Evolutionary conservation across 1,284 basidiomycete genomes (phyloP), one percentile per base, ranked within the genome.

Genomic region (Ganoderma resinaceum): DNA sequence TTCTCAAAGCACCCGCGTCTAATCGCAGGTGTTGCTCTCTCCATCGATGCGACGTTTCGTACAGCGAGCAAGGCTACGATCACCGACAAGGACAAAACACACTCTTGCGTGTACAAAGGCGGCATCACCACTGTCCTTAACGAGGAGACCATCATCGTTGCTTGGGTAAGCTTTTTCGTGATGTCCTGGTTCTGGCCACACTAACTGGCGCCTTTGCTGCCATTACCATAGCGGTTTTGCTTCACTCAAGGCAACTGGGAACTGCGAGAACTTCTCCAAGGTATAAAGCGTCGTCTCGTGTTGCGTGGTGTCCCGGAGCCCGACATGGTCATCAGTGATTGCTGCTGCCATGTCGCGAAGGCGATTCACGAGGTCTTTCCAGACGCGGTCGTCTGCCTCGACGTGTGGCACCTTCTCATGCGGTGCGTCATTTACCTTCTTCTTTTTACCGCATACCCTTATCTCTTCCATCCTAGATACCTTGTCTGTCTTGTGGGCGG

Each of bases 261-360:
- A 26, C 72, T 75, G 1, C 59, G 61, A 3, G 74, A 77, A 49
- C 53, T 74, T 1, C 68, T 78, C 1, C 29, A 66, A 11, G 76
- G 75, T 16, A 40, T 74, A 4, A 68, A 65, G 49, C 23, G 33
- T 0, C 70, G 74, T 0, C 72, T 66, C 26, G 62, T 57, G 0
- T n/a, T 62, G 2, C 71, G 76, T 0, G 70, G 65, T 0, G 58
- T 76, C 2, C 23, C 66, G 0, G 35, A 65, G 0, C 75, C 76
- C 0, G 72, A 72, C 46, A 71, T 74, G 61, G 72, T 66, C 0
- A 66, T 75, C 16, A 72, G 67, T 0, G 76, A 78, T 66, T 77
- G 76, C 57, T 78, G 76, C 62, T 77, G 76, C 64, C 66, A 70
- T 53, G 71, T 77, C 6, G 57, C 67, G 43, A 57, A 9, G 33